Percentiles rank a stretch among this genome's conserved stretches.
phyloP scores from a whole-genome alignment of 192 early-diverging fungal species.

The Phlyctochytrium bullatum region DNA sequence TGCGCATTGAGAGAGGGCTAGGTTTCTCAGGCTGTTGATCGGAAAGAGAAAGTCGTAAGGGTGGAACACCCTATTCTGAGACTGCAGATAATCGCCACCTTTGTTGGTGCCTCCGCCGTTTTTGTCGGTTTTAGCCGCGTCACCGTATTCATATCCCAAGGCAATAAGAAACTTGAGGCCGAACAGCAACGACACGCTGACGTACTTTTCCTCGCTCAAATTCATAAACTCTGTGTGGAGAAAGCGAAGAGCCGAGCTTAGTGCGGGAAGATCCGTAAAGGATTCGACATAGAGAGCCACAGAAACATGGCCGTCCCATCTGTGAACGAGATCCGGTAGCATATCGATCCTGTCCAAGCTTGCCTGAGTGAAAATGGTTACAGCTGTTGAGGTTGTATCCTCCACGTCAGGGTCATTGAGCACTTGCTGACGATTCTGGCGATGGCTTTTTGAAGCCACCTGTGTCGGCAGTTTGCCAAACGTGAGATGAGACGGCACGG shows the following conservation, averaged over 20 bases:
- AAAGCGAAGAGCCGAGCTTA: background rate
- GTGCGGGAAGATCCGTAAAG: constrained; percentile 3
- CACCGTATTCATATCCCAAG: constrained; percentile 1
- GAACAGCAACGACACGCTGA: constrained; percentile 25
- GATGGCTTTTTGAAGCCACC: background rate
- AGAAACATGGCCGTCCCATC: constrained; percentile 31
- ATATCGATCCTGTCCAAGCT: constrained; percentile 6
- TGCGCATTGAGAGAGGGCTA: constrained; percentile 21
- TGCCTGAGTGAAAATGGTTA: background rate
- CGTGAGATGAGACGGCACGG: constrained; percentile 12
- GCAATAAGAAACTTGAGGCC: constrained; percentile 21
- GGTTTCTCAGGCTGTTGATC: constrained; percentile 33
- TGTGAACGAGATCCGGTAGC: constrained; percentile 2
- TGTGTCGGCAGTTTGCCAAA: background rate
- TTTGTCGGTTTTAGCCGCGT: background rate
- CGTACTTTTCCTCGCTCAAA: background rate
- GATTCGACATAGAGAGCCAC: constrained; percentile 27
- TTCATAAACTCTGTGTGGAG: background rate
- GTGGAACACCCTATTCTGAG: constrained; percentile 17
- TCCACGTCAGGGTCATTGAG: background rate
- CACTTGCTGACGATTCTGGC: constrained; percentile 7
- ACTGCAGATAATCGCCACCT: background rate
- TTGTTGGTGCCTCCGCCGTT: background rate
- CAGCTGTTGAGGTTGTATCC: background rate
- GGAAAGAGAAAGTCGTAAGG: constrained; percentile 40